Conservation (phyloP, 2,329 filamentous ascomycete genomes). For the Colletotrichum abscissum region DNA sequence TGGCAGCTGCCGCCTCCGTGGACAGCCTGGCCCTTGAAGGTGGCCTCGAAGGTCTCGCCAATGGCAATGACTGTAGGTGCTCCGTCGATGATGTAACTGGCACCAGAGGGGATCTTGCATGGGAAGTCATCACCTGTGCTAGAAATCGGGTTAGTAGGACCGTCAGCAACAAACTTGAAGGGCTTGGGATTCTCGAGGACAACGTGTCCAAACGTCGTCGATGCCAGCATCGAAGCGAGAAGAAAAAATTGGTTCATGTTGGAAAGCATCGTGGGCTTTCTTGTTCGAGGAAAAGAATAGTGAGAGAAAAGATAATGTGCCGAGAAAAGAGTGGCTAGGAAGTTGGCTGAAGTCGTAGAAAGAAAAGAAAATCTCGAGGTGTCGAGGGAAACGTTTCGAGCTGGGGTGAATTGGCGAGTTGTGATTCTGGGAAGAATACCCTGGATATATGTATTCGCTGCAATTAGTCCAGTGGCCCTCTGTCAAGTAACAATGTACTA, state of each 20-base stretch:
- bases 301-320: background rate
- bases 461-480: too few species aligned
- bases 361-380: background rate
- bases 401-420: too few species aligned
- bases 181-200: constrained; percentile 29
- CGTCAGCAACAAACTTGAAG: constrained; percentile 27
- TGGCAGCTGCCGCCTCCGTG: constrained; percentile 29
- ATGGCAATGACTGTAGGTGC: constrained; percentile 17
- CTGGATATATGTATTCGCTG: too few species aligned
- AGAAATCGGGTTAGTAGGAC: constrained; percentile 24
- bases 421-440: too few species aligned
- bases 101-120: constrained; percentile 16
- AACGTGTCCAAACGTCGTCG: constrained; percentile 12
- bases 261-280: background rate
- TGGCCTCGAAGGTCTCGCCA: constrained; percentile 18
- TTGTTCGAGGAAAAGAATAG: background rate
- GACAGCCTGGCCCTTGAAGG: constrained; percentile 29
- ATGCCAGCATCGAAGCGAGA: constrained; percentile 10
- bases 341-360: background rate
- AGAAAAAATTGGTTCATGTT: background rate
- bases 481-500: too few species aligned
- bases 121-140: constrained; percentile 25
- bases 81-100: constrained; percentile 22
- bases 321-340: background rate
- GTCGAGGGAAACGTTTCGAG: too few species aligned